Conservation (phyloP, 139 green algal species). For the Spirogloea muscicola region DNA sequence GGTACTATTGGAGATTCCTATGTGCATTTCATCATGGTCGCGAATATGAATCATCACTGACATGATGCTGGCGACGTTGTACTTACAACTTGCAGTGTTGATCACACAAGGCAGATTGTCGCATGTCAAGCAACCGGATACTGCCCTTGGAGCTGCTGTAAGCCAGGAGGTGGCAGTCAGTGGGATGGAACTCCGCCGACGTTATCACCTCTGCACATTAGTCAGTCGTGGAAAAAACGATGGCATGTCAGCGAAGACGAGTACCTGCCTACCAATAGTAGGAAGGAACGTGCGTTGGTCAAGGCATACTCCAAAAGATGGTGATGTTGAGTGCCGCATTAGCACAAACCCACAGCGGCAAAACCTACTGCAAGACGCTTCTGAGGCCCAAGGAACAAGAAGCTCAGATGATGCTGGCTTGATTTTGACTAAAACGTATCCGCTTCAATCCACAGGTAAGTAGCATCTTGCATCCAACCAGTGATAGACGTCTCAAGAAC, state of each 20-base stretch:
- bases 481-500: background rate
- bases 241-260: too few relatives aligned
- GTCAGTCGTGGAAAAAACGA: too few relatives aligned
- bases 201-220: constrained; percentile 95
- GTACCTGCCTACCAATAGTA: too few relatives aligned
- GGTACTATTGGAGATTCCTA: background rate
- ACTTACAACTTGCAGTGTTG: constrained; percentile 64
- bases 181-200: constrained; percentile 88
- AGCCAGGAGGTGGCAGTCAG: constrained; percentile 82
- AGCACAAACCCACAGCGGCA: background rate
- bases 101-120: constrained; percentile 83
- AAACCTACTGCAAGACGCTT: constrained; percentile 1
- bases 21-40: background rate
- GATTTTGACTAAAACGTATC: background rate
- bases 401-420: background rate
- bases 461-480: background rate
- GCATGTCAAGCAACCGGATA: constrained; percentile 92
- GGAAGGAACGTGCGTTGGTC: too few relatives aligned
- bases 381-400: background rate
- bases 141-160: constrained; percentile 92
- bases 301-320: too few relatives aligned
- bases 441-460: too few relatives aligned
- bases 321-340: too few relatives aligned
- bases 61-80: too few relatives aligned
- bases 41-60: too few relatives aligned